Evolutionary conservation across 306 rosid species (phyloP).

Genomic region (Herpetospermum pedunculosum): DNA sequence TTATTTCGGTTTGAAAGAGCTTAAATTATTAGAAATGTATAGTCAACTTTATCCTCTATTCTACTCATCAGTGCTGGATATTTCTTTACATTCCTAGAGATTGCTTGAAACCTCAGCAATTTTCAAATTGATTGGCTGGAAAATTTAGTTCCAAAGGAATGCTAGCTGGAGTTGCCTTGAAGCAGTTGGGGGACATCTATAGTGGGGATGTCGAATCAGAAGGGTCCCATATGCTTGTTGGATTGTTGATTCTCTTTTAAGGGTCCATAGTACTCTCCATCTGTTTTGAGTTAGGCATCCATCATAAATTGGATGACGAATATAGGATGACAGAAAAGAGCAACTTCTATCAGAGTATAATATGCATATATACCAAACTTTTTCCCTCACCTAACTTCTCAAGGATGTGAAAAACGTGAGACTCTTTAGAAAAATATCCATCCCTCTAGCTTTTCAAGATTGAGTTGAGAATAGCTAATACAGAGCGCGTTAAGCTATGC

Average conservation of each 20-base stretch:
- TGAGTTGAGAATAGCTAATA: not conserved
- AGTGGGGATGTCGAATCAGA: conserved; percentile 35
- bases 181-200: conserved; percentile 38
- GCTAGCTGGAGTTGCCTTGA: conserved; percentile 43
- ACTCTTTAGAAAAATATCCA: not conserved
- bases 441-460: not conserved
- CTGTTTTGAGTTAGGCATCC: conserved; percentile 45
- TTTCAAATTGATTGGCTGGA: conserved; percentile 20
- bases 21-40: not conserved
- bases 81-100: conserved; percentile 1
- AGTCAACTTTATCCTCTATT: not conserved
- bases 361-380: conserved; percentile 32
- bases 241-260: conserved; percentile 24
- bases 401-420: conserved; percentile 14
- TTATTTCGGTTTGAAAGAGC: not conserved
- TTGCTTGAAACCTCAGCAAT: conserved; percentile 19
- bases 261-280: conserved; percentile 30
- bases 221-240: conserved; percentile 43
- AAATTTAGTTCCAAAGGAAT: conserved; percentile 30
- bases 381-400: conserved; percentile 33
- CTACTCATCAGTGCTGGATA: not conserved
- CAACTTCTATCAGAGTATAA: conserved; percentile 28
- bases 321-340: conserved; percentile 24
- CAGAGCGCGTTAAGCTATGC: not conserved
- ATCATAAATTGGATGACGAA: conserved; percentile 39